Evolutionary conservation across 345 rosid species (phyloP).

Genomic region (Noccaea bulbosa): DNA sequence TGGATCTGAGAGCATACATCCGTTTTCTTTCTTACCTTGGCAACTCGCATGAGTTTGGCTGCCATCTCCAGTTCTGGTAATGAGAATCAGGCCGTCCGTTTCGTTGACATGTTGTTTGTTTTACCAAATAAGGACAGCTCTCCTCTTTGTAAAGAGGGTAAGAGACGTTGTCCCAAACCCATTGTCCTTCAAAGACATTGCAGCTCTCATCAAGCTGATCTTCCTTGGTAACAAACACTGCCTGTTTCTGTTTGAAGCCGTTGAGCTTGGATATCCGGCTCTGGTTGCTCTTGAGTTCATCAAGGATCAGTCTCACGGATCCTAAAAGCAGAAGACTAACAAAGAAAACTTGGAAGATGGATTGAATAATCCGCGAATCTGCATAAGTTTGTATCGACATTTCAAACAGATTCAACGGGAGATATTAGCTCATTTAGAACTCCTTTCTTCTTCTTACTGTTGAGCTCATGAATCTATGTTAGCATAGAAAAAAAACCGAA

Average conservation of each 20-base stretch:
- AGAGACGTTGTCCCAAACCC: constrained; percentile 89
- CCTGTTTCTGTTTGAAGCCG: constrained; percentile 39
- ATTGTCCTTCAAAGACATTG: constrained; percentile 76
- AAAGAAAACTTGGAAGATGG: constrained; percentile 59
- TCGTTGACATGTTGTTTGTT: constrained; percentile 75
- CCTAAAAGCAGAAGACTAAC: constrained; percentile 63
- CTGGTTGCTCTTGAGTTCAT: constrained; percentile 55
- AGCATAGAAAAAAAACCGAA: not conserved
- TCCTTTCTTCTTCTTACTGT: constrained; percentile 16
- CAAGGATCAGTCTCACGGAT: constrained; percentile 53
- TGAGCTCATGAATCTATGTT: constrained; percentile 16
- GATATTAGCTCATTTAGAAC: constrained; percentile 12
- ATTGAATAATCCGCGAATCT: constrained; percentile 57
- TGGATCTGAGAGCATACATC: constrained; percentile 9
- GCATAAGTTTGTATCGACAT: constrained; percentile 48
- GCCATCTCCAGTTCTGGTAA: constrained; percentile 91
- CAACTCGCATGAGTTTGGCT: constrained; percentile 70
- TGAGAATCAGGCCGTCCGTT: constrained; percentile 86
- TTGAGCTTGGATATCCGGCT: constrained; percentile 46
- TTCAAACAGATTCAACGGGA: constrained; percentile 9
- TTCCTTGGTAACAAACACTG: constrained; percentile 53
- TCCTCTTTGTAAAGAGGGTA: constrained; percentile 76
- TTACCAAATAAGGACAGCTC: constrained; percentile 84
- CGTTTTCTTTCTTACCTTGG: constrained; percentile 55
- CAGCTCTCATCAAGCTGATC: constrained; percentile 66